These are phyloP conservation scores for Nephelium lappaceum DNA, from an alignment of 345 rosid genomes.

Conservation along the genomic window DNA sequence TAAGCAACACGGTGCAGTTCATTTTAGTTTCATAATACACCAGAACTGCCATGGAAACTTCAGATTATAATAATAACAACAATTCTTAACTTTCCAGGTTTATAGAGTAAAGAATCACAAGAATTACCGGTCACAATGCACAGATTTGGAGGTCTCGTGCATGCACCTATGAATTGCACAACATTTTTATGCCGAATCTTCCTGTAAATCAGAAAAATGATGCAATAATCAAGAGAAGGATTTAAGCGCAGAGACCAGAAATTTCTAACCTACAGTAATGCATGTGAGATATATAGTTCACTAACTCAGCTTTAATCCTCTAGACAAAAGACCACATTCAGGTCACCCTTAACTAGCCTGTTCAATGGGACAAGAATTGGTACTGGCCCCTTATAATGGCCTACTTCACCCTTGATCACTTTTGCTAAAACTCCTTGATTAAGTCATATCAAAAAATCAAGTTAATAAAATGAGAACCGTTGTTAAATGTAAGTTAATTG, in stretches of 20 bases:
- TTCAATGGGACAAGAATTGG: background rate
- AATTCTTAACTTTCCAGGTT: background rate
- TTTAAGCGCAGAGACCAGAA: background rate
- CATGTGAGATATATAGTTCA: background rate
- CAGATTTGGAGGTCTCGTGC: conserved; percentile 78
- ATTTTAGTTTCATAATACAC: conserved; percentile 22
- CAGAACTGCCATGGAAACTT: conserved; percentile 10
- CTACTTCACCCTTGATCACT: background rate
- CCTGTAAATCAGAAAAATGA: conserved; percentile 46
- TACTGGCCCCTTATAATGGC: too few species aligned
- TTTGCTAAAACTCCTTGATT: background rate
- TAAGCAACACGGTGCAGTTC: conserved; percentile 13
- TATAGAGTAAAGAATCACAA: conserved; percentile 10
- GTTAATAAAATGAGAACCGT: background rate
- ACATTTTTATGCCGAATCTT: conserved; percentile 93
- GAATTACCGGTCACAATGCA: conserved; percentile 91
- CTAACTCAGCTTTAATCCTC: background rate
- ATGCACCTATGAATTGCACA: conserved; percentile 94
- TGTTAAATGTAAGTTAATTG: background rate
- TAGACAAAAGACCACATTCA: background rate
- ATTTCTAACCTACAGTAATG: conserved; percentile 5
- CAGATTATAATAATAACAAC: background rate
- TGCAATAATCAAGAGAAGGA: conserved; percentile 13
- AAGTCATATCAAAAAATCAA: background rate
- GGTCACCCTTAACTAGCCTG: background rate